Evolutionary conservation across 352 stramenopile species (phyloP), one percentile per base, ranked within the genome.

Genomic region (Globisporangium yorkense): DNA sequence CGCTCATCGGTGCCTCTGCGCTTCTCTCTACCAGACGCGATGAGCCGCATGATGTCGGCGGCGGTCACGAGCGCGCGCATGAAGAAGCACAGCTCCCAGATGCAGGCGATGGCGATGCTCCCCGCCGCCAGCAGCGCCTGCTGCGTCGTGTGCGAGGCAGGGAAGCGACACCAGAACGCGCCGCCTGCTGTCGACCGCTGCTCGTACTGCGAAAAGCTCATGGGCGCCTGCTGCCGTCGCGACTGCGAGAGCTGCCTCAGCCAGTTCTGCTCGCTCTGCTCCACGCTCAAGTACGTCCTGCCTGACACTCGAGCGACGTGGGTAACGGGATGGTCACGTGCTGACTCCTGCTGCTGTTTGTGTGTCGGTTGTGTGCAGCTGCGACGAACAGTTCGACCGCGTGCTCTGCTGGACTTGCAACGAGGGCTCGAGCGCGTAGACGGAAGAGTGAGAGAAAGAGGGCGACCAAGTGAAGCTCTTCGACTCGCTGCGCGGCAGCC

Each of bases 341-440:
- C 20, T 51, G 16, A 51, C 31, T 24, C 3, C 8, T 39, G 33
- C 15, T 48, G 33, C 21, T 43, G 29, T 53, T 27, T 29, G 46
- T 24, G 8, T 54, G 51, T 53, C 13, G 39, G 43, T 16, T 12
- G 43, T 50, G 24, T 61, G 43, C 51, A 85, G 75, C 54, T 85
- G 80, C 50, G 83, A 92, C 57, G 74, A 88, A 59, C 72, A 85
- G 57, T 87, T 88, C 49, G 83, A 92, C 59, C 83, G 83, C 54
- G 65, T 88, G 44, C 88, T 92, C 52, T 92, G 83, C 66, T 67
- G 88, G 50, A 77, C 77, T 21, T 92, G 83, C 66, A 84, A 88
- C 64, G 63, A 81, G 46, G 20, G 65, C 27, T 59, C 52, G 31
- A 62, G 64, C 47, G 51, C 44, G 20, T 59, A 59, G 51, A 46